Conservation (phyloP, 78 protist genomes). For the Cavenderia fasciculata region DNA sequence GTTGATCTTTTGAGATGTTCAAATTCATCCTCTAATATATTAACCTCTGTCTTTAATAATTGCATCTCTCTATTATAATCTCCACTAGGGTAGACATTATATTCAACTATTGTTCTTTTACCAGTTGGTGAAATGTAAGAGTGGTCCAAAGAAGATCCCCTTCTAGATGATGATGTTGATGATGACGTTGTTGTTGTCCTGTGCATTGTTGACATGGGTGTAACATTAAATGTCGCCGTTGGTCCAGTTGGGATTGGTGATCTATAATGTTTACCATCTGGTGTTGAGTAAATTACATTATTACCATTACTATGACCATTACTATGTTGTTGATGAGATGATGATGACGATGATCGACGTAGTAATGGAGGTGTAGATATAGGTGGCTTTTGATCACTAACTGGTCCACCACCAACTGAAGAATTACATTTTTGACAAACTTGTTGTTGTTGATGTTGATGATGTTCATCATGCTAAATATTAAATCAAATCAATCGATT, state of each 20-base stretch:
- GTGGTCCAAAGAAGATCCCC: neutral
- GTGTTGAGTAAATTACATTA: too few species aligned
- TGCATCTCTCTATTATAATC: constrained; percentile 8
- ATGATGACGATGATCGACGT: too few species aligned
- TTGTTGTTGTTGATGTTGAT: constrained; percentile 6
- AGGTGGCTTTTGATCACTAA: too few species aligned
- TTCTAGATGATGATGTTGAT: neutral
- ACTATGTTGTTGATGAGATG: too few species aligned
- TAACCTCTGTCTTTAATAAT: constrained; percentile 22
- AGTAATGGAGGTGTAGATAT: too few species aligned
- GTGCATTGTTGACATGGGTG: neutral
- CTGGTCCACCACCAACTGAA: too few species aligned
- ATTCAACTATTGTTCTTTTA: constrained; percentile 9
- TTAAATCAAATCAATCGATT: neutral
- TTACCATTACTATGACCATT: too few species aligned
- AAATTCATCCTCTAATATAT: constrained; percentile 37
- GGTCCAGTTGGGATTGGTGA: neutral
- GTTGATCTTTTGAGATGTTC: too few species aligned
- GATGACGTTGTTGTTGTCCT: constrained; percentile 2
- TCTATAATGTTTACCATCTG: neutral
- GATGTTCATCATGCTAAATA: neutral
- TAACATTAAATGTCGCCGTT: neutral
- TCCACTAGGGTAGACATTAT: constrained; percentile 33
- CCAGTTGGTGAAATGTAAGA: too few species aligned
- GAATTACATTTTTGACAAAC: constrained; percentile 8